Conservation (phyloP, 1,139 yeast species). For the Saccharomycopsis crataegensis region DNA sequence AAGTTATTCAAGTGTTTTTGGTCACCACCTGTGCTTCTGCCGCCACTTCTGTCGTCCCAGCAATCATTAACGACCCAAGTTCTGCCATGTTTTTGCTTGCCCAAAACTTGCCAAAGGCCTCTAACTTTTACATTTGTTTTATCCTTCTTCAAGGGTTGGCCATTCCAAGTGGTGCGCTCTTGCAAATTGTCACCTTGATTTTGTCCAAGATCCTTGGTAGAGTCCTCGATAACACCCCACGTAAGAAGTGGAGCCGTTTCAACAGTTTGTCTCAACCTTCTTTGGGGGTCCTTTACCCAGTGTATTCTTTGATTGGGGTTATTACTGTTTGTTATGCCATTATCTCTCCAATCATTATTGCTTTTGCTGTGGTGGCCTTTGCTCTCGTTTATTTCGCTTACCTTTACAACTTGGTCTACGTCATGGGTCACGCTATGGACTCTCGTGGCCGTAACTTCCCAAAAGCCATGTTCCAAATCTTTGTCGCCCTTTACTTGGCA, state of each 20-base stretch:
- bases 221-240: constrained; percentile 70
- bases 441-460: constrained; percentile 83
- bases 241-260: constrained; percentile 79
- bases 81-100: constrained; percentile 66
- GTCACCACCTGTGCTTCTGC: constrained; percentile 66
- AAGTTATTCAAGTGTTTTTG: constrained; percentile 62
- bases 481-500: constrained; percentile 82
- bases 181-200: constrained; percentile 69
- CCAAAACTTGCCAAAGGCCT: constrained; percentile 73
- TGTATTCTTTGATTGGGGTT: constrained; percentile 74
- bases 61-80: constrained; percentile 56
- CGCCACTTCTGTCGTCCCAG: constrained; percentile 66
- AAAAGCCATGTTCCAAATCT: constrained; percentile 78
- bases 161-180: constrained; percentile 69
- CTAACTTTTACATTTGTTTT: constrained; percentile 75
- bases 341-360: constrained; percentile 70
- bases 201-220: constrained; percentile 63
- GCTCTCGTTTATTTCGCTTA: constrained; percentile 69
- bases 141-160: constrained; percentile 77
- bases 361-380: constrained; percentile 66
- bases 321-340: constrained; percentile 73
- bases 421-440: constrained; percentile 57
- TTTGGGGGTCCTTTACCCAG: constrained; percentile 90
- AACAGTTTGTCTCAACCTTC: constrained; percentile 51
- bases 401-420: constrained; percentile 72